Evolutionary conservation across 1,284 basidiomycete species (phyloP).

Genomic region (Tylopilus orsonianus): DNA sequence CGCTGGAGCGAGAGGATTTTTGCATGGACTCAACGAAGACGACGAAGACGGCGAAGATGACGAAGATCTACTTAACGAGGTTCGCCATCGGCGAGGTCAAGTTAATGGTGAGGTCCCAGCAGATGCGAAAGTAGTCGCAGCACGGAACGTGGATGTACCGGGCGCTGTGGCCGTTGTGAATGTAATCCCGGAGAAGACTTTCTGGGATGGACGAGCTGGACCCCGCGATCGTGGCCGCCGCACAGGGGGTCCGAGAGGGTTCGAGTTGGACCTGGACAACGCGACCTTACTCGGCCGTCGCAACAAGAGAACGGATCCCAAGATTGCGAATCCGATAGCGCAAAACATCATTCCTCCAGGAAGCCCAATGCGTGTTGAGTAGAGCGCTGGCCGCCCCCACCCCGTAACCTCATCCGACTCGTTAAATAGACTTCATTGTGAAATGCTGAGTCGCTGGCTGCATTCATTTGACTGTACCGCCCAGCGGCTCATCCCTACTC

Average conservation of each 20-base stretch:
- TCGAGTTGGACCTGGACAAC: conserved; percentile 82
- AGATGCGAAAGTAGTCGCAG: conserved; percentile 35
- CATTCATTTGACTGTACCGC: neutral
- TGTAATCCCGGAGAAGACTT: conserved; percentile 31
- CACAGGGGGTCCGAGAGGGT: conserved; percentile 40
- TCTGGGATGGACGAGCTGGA: conserved; percentile 71
- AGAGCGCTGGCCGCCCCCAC: neutral
- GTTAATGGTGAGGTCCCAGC: conserved; percentile 31
- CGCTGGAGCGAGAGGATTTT: conserved; percentile 77
- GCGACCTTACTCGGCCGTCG: conserved; percentile 82
- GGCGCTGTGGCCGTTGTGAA: conserved; percentile 14
- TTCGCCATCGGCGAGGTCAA: conserved; percentile 49
- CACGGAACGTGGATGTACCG: conserved; percentile 37
- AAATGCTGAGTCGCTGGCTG: neutral
- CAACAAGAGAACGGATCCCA: conserved; percentile 42
- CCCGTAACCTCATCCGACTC: neutral
- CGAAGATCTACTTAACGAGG: conserved; percentile 45
- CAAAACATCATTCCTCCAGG: conserved; percentile 36
- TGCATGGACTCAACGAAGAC: conserved; percentile 90
- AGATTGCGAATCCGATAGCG: conserved; percentile 39
- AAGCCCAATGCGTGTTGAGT: conserved; percentile 41
- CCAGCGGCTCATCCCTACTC: neutral
- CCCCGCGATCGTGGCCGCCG: conserved; percentile 59
- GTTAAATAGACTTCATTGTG: neutral
- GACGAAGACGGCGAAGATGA: conserved; percentile 63